Percentiles rank a stretch among this genome's conserved stretches.
Conservation (phyloP, 1,284 basidiomycete species). For the Clitocybe nebularis region DNA sequence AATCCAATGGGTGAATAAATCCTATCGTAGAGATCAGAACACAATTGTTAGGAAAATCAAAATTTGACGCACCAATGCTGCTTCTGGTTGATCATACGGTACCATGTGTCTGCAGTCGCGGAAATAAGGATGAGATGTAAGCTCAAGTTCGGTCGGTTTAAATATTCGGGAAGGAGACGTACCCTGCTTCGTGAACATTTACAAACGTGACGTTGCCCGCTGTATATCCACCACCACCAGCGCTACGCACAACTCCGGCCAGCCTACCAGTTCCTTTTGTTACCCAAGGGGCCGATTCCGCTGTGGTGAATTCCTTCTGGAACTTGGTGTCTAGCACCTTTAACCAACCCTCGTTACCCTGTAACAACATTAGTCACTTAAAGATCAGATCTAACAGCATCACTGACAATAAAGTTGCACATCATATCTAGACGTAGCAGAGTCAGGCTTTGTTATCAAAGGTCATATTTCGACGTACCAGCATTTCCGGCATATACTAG, state of each 20-base stretch:
- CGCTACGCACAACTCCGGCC: constrained; percentile 58
- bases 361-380: constrained; percentile 2
- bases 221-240: constrained; percentile 53
- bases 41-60: constrained; percentile 1
- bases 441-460: constrained; percentile 17
- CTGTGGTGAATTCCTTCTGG: constrained; percentile 53
- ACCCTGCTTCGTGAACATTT: constrained; percentile 71
- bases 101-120: constrained; percentile 71
- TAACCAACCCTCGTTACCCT: constrained; percentile 76
- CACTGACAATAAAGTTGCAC: constrained; percentile 70
- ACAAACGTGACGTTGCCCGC: constrained; percentile 80
- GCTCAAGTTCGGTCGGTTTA: not conserved
- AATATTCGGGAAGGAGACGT: constrained; percentile 18
- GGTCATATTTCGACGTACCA: constrained; percentile 35
- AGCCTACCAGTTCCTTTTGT: constrained; percentile 40
- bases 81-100: constrained; percentile 80
- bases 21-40: constrained; percentile 19
- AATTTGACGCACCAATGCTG: constrained; percentile 52
- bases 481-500: constrained; percentile 84
- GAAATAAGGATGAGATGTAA: not conserved
- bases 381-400: constrained; percentile 16
- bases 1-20: constrained; percentile 36
- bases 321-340: constrained; percentile 58
- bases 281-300: constrained; percentile 54
- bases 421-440: constrained; percentile 57